Evolutionary conservation across 305 asterid genomes (phyloP).

Genomic region (Withania somnifera): DNA sequence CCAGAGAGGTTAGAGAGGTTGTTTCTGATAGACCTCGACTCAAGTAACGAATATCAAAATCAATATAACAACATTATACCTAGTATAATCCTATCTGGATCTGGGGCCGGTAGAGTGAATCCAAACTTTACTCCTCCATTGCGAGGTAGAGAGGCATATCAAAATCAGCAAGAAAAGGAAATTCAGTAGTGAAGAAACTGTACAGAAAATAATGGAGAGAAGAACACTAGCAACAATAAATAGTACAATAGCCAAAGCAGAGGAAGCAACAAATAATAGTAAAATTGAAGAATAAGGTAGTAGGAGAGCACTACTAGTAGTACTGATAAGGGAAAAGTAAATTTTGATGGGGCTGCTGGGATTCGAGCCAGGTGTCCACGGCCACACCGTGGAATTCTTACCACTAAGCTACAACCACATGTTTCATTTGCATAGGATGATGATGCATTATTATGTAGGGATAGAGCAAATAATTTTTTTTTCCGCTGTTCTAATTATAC

Average conservation of each 20-base stretch:
- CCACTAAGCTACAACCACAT: constrained; percentile 96
- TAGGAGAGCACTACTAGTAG: neutral
- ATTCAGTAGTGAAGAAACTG: neutral
- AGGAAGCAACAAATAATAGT: neutral
- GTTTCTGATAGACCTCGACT: too few relatives aligned
- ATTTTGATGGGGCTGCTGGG: constrained; percentile 80
- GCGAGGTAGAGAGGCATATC: neutral
- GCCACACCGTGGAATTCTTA: constrained; percentile 99
- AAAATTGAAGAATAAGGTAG: neutral
- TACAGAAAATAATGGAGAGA: neutral
- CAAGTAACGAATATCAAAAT: too few relatives aligned
- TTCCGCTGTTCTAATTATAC: neutral
- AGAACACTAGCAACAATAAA: neutral
- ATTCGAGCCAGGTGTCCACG: constrained; percentile 99
- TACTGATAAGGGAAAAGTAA: neutral
- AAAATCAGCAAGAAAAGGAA: neutral
- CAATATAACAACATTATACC: neutral
- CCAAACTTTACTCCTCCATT: neutral
- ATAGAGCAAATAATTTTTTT: neutral
- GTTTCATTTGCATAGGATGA: neutral
- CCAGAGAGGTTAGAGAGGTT: too few relatives aligned
- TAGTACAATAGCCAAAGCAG: neutral
- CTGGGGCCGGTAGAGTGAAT: neutral
- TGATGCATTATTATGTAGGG: neutral
- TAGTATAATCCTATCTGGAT: neutral